These are phyloP conservation scores for Uncinocarpus reesii DNA, from an alignment of 2,329 filamentous ascomycete genomes.

Conservation along the genomic window DNA sequence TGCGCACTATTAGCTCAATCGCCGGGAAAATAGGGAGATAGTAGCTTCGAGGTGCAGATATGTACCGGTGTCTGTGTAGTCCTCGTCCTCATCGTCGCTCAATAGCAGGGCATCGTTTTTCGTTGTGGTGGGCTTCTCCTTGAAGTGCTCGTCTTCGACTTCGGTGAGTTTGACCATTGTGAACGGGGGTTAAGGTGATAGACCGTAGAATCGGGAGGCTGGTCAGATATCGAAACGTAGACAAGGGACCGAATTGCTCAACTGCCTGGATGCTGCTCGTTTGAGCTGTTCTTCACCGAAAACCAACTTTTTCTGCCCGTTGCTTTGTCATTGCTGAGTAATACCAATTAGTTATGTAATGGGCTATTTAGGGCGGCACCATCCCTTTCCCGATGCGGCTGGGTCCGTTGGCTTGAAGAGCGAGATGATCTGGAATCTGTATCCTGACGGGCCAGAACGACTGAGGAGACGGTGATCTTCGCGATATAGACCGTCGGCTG, in stretches of 20 bases:
- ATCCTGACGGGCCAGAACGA: not conserved
- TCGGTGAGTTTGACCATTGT: constrained; percentile 91
- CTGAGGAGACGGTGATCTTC: not conserved
- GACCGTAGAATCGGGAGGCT: not conserved
- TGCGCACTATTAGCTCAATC: constrained; percentile 26
- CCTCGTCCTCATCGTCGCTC: constrained; percentile 58
- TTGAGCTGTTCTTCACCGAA: not conserved
- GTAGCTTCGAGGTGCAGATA: too few species aligned
- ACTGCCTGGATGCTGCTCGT: too few species aligned
- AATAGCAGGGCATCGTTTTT: constrained; percentile 46
- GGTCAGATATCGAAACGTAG: not conserved
- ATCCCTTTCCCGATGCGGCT: not conserved
- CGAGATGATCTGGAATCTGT: too few species aligned
- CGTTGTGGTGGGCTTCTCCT: constrained; percentile 53
- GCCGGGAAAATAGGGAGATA: not conserved
- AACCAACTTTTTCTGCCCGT: constrained; percentile 1
- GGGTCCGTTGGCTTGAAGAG: not conserved
- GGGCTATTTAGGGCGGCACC: not conserved
- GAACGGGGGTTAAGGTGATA: not conserved
- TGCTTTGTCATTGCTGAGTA: constrained; percentile 1
- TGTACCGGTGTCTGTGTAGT: constrained; percentile 83
- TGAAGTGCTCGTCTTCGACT: constrained; percentile 92
- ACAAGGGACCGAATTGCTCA: too few species aligned
- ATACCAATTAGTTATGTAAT: not conserved
- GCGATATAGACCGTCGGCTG: not conserved